Base-by-base conservation (phyloP, 352 stramenopile species). In the Pythium brachiatum region DNA sequence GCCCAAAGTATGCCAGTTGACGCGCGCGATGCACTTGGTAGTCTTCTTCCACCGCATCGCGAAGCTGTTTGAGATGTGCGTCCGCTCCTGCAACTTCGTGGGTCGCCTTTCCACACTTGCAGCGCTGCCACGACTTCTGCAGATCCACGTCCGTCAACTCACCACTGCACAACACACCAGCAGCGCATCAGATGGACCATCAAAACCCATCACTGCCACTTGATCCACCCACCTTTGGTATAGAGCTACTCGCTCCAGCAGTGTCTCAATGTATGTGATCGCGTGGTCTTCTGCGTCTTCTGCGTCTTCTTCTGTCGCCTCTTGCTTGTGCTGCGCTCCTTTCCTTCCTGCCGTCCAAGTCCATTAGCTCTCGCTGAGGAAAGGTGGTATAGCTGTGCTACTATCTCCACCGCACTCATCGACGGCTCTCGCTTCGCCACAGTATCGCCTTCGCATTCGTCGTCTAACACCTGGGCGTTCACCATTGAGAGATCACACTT, bases 61-160 rank as follows among this genome's bases (percentile, higher is more conserved):
- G 53, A 18, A 70, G 53, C 7, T 43, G 53, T 29, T 53, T n/a
- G 15, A 66, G 27, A 5, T 57, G 53, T 8, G 7, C 56, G 8
- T 70, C 53, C 1, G 58, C 58, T 16, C 64, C 58, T 16, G 18
- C 4, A 0, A 66, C 36, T 15, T 66, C 34, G 21, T 70, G 64
- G 0, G 44, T 56, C 7, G n/a, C 27, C 16, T 48, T 60, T 0
- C 21, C 27, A 31, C 64, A 70, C 1, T 38, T 32, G 13, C 46
- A 52, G 13, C 36, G 27, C 27, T 39, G 20, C 64, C 64, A 70
- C 9, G 57, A 51, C 32, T 59, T 59, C 61, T 63, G 57, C n/a
- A 70, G 31, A n/a, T 70, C 57, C 5, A 15, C 13, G 5, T 54
- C 36, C 2, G 54, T 56, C 7, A 70, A 36, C 11, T 66, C 64